phyloP scores from a whole-genome alignment of 176 grass and related monocot genomes.

The Juncus inflexus region DNA sequence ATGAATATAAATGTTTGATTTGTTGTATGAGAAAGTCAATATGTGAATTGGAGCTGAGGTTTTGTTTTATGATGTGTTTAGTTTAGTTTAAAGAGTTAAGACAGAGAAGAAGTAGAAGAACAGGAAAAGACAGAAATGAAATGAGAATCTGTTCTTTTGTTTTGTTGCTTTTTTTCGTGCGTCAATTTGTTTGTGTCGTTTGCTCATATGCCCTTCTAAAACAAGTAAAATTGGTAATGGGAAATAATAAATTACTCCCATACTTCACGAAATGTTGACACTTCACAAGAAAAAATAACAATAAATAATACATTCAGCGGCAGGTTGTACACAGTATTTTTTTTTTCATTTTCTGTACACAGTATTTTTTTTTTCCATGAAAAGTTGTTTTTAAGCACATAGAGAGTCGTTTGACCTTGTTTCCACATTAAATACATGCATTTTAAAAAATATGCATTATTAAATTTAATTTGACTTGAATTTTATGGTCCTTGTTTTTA shows the following conservation, averaged over 20 bases:
- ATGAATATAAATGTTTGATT: neutral
- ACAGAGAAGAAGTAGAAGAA: conserved; percentile 4
- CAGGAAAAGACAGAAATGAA: conserved; percentile 22
- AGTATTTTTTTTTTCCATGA: too few species aligned
- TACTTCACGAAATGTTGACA: neutral
- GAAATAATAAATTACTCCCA: neutral
- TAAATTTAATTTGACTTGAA: too few species aligned
- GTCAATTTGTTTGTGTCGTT: neutral
- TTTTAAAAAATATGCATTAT: too few species aligned
- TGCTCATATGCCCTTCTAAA: conserved; percentile 4
- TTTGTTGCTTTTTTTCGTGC: conserved; percentile 10
- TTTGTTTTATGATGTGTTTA: neutral
- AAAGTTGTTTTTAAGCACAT: too few species aligned
- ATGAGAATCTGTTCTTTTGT: conserved; percentile 7
- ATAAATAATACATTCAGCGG: neutral
- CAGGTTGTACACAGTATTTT: too few species aligned
- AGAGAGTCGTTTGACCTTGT: too few species aligned
- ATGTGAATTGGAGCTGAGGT: neutral
- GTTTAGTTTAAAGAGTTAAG: neutral
- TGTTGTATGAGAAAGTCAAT: neutral
- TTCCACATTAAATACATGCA: too few species aligned
- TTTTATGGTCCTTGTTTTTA: too few species aligned
- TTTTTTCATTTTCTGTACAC: too few species aligned
- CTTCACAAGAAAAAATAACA: neutral
- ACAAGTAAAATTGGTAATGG: neutral